Evolutionary conservation across 2,329 filamentous ascomycete species (phyloP).

Genomic region (Fusarium virguliforme): DNA sequence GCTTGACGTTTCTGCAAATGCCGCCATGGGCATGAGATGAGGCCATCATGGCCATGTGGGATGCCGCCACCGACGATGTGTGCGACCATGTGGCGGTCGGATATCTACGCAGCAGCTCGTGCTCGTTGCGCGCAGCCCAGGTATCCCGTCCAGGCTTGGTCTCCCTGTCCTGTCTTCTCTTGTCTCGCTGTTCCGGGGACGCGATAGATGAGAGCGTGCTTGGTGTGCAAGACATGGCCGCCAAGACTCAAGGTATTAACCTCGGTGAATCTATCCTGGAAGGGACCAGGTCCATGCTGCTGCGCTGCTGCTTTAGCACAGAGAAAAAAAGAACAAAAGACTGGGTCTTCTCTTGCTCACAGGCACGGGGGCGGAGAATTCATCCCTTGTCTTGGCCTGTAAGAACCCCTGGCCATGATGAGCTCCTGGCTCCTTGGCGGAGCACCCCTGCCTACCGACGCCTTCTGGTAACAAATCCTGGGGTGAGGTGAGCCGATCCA

Average conservation of each 20-base stretch:
- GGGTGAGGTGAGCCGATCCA: slow-evolving; percentile 45
- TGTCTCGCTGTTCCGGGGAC: neutral
- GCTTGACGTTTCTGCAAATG: slow-evolving; percentile 22
- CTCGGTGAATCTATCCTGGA: slow-evolving; percentile 48
- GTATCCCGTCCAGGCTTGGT: neutral
- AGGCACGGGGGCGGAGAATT: slow-evolving; percentile 37
- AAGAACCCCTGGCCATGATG: slow-evolving; percentile 34
- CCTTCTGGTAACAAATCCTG: slow-evolving; percentile 38
- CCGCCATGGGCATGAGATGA: slow-evolving; percentile 27
- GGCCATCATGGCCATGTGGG: slow-evolving; percentile 27
- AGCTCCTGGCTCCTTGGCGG: slow-evolving; percentile 34
- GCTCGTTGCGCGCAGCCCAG: neutral
- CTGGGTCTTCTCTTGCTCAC: slow-evolving; percentile 29
- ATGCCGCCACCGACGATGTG: slow-evolving; percentile 20
- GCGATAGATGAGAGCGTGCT: neutral
- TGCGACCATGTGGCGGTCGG: slow-evolving; percentile 18
- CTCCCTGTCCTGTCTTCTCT: slow-evolving; percentile 8
- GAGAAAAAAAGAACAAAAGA: slow-evolving; percentile 39
- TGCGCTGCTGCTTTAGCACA: slow-evolving; percentile 14
- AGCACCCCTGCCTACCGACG: slow-evolving; percentile 33
- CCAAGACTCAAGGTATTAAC: slow-evolving; percentile 36
- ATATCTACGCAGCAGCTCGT: slow-evolving; percentile 20
- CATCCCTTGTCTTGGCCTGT: slow-evolving; percentile 24
- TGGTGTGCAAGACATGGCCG: slow-evolving; percentile 12
- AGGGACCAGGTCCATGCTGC: slow-evolving; percentile 15